Evolutionary conservation across 306 rosid species (phyloP), one percentile per base, ranked within the genome.

Genomic region (Vachellia collinsii): DNA sequence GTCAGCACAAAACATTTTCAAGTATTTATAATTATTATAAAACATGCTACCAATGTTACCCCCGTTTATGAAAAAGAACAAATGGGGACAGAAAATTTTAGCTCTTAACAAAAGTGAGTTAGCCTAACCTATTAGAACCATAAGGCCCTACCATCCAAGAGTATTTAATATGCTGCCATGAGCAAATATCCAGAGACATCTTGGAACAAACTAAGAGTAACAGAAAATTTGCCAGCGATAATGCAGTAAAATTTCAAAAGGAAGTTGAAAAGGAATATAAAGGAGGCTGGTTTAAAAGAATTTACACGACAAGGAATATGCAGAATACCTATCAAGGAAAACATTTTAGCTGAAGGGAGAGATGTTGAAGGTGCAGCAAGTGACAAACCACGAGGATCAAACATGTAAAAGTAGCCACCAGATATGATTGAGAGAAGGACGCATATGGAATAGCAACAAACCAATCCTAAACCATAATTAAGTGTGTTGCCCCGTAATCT

Each of bases 401-500:
- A 94, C 86, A 93, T 85, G 87, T 94, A 94, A 78, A 91, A 94
- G 86, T 86, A 87, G 79, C 94, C 97, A 86, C 92, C 95, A 85
- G 97, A 90, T 78, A 94, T 68, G 44, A 94, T 82, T 25, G 97
- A 92, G 73, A 93, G 92, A 81, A 94, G 92, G 82, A 91, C 91
- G 43, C 97, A 93, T 71, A 94, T 63, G 81, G 81, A 88, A 87
- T 91, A 94, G 83, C 97, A 93, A 90, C 93, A 82, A 75, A 89
- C 92, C 83, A 94, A 84, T 76, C 97, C 99, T 86, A 94, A 88
- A 72, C 99, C 99, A 86, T 91, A 91, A 79, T 89, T 90, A 77
- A 94, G 86, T 72, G 97, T 91, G 84, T 85, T 84, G 41, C 99
- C 97, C 80, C 93, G 90, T 81, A 94, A 65, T 79, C 90, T 88